Conservation (phyloP, 129 eudicot genomes). For the Gnaphalium uliginosum region DNA sequence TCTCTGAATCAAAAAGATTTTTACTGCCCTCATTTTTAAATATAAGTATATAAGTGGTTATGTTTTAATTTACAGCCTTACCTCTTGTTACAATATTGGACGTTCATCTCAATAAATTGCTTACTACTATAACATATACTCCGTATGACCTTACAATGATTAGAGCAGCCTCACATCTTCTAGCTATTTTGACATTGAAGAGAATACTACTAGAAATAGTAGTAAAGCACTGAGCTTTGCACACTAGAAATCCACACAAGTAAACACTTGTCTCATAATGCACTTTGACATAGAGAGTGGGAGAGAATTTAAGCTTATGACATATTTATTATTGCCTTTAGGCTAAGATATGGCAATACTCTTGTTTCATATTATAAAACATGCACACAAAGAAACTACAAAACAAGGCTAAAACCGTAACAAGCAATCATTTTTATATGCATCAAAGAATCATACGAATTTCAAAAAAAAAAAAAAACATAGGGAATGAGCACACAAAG, state of each 20-base stretch:
- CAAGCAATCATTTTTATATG: neutral
- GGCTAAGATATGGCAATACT: neutral
- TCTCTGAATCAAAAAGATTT: neutral
- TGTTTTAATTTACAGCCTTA: conserved; percentile 2
- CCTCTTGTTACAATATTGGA: neutral
- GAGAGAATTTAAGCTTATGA: neutral
- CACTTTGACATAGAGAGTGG: neutral
- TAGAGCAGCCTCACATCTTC: no score
- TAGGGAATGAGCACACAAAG: conserved; percentile 11
- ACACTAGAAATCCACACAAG: neutral
- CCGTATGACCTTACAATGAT: no score
- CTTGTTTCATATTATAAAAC: neutral
- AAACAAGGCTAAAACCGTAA: neutral
- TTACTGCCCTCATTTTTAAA: neutral
- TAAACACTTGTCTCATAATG: neutral
- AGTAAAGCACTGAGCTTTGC: conserved; percentile 3
- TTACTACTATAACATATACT: conserved; percentile 21
- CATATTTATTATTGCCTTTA: neutral
- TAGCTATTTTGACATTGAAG: neutral
- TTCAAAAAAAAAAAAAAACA: conserved; percentile 18
- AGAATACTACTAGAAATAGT: neutral
- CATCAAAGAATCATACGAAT: conserved; percentile 8
- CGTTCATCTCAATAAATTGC: no score
- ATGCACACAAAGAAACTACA: neutral
- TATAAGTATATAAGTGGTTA: neutral